Conservation (phyloP, 768 basidiomycete species). For the Lactarius sp. region DNA sequence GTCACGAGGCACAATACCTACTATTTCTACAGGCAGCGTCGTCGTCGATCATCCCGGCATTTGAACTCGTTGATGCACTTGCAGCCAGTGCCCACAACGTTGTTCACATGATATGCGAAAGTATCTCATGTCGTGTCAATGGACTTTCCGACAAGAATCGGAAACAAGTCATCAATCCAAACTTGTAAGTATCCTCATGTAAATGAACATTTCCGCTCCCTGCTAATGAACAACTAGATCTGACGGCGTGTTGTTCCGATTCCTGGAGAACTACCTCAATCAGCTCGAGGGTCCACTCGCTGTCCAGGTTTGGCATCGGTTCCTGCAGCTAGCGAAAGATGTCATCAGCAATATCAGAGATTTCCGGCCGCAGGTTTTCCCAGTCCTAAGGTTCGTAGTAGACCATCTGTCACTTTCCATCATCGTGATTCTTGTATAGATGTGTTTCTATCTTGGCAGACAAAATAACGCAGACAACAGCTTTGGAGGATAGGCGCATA, state of each 20-base stretch:
- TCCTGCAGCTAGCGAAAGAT: conserved; percentile 75
- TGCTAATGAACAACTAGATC: conserved; percentile 41
- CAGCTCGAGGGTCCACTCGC: conserved; percentile 88
- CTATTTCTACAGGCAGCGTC: conserved; percentile 4
- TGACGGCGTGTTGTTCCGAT: conserved; percentile 70
- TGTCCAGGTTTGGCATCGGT: conserved; percentile 85
- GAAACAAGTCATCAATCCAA: conserved; percentile 57
- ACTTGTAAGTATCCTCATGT: conserved; percentile 47
- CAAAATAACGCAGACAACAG: conserved; percentile 83
- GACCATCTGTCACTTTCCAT: neutral
- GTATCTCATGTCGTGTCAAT: conserved; percentile 57
- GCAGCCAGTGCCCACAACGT: conserved; percentile 80
- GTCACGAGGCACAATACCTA: conserved; percentile 9
- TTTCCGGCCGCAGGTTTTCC: conserved; percentile 66
- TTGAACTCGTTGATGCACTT: conserved; percentile 79
- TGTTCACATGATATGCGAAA: conserved; percentile 87
- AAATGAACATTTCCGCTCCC: neutral
- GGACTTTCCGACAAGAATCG: conserved; percentile 52
- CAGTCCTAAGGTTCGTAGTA: conserved; percentile 58
- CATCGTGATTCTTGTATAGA: conserved; percentile 36
- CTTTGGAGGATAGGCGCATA: conserved; percentile 83
- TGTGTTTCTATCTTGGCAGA: conserved; percentile 76
- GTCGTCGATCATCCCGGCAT: conserved; percentile 44
- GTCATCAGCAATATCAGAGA: conserved; percentile 59
- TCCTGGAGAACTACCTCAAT: conserved; percentile 80